Base-by-base conservation (phyloP, 495 filamentous ascomycete species). In the Podospora fimiseda region DNA sequence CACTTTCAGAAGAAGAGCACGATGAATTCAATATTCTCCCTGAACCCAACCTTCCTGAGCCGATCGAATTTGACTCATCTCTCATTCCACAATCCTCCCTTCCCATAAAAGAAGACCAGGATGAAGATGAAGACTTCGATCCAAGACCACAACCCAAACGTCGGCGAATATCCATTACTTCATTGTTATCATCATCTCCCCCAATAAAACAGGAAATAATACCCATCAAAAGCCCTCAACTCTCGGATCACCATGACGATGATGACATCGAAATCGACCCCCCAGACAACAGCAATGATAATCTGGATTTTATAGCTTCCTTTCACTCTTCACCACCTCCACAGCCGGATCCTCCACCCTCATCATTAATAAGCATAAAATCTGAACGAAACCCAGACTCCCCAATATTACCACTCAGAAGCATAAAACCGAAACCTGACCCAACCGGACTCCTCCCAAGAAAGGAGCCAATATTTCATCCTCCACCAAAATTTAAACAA, bases 401-500 rank as follows among this genome's bases (percentile, higher is more conserved):
- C 0, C 22, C 36, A 9, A 16, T 0, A 13, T 38, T 27, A 48
- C 39, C 42, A 3, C 8, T 11, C 46, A 21, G n/a, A n/a, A n/a
- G n/a, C 19, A 49, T 23, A 24, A 50, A 52, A 16, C 43, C 42
- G 33, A 44, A 48, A 22, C 19, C 22, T 20, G 49, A 43, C 42
- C 15, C 18, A 1, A 20, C 23, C 18, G 33, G 16, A 43, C 44
- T 13, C 60, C 2, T 21, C 5, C 21, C 15, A 33, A 13, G 43
- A 20, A 33, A 33, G 11, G 27, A 69, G 37, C 66, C 71, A 1
- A 60, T 56, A 2, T 71, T 72, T 48, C 65, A 64, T 38, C 59
- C 60, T 44, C 63, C 66, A 1, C 72, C 71, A 15, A 69, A 69
- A 38, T 75, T 75, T 63, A 75, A 69, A 21, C 58, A 61, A n/a